Evolutionary conservation across 768 basidiomycete genomes (phyloP).

Genomic region (Boletus subcaerulescens): DNA sequence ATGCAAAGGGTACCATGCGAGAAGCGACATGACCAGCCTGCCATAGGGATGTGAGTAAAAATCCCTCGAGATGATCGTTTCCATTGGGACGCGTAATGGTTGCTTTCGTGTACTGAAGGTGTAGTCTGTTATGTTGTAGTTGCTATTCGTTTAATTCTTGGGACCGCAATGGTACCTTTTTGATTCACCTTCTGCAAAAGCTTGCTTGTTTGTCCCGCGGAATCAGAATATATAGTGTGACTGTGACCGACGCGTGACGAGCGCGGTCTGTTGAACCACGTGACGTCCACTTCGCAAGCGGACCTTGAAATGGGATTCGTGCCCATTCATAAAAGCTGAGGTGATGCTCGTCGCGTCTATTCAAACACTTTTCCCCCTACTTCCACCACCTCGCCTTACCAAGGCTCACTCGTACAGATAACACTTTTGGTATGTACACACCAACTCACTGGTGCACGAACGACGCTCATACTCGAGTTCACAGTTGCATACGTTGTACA

Average conservation of each 20-base stretch:
- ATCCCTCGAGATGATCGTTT: no score
- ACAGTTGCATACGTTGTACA: constrained; percentile 32
- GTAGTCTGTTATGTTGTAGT: not conserved
- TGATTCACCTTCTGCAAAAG: not conserved
- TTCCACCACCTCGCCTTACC: constrained; percentile 26
- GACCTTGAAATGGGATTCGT: constrained; percentile 33
- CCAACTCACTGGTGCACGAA: not conserved
- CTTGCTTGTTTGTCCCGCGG: no score
- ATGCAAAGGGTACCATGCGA: constrained; percentile 23
- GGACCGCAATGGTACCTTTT: not conserved
- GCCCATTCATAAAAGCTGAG: constrained; percentile 36
- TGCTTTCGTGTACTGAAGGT: not conserved
- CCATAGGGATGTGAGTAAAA: not conserved
- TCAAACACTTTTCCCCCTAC: constrained; percentile 26
- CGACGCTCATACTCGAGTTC: constrained; percentile 9
- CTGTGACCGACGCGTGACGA: constrained; percentile 33
- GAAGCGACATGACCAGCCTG: constrained; percentile 2
- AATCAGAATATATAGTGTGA: constrained; percentile 18
- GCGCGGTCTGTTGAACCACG: constrained; percentile 37
- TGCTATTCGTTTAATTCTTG: not conserved
- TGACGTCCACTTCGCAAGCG: constrained; percentile 26
- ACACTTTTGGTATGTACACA: constrained; percentile 24
- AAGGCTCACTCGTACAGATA: constrained; percentile 17
- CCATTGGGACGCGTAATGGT: not conserved
- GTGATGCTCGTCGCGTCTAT: constrained; percentile 27